These are phyloP conservation scores for Mangifera indica DNA, from an alignment of 345 rosid species.

Conservation along the genomic window DNA sequence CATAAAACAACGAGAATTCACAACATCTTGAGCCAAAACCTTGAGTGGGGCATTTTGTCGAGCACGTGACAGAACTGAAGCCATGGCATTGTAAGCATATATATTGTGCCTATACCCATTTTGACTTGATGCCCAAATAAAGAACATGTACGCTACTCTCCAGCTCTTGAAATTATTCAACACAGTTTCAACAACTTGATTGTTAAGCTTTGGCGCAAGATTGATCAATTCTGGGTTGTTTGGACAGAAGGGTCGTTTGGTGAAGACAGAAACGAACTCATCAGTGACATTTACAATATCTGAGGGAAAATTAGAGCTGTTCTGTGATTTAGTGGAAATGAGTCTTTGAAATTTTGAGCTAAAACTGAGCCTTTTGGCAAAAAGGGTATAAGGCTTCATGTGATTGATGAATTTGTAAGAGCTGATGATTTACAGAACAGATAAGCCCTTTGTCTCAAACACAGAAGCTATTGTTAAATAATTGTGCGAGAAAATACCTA, in stretches of 20 bases:
- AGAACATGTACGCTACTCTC: conserved; percentile 56
- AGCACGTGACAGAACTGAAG: conserved; percentile 82
- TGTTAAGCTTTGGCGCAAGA: conserved; percentile 55
- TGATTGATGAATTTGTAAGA: conserved; percentile 24
- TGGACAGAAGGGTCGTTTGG: conserved; percentile 44
- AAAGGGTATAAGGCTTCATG: background rate
- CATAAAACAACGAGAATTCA: conserved; percentile 56
- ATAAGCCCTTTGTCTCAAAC: background rate
- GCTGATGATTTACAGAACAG: no score
- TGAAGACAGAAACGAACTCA: conserved; percentile 52
- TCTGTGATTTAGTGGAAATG: conserved; percentile 26
- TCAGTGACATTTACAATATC: conserved; percentile 34
- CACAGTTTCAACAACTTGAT: conserved; percentile 64
- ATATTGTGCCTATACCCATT: conserved; percentile 58
- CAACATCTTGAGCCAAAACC: conserved; percentile 41
- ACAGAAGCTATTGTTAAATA: no score
- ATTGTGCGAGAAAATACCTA: no score
- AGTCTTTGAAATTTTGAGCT: conserved; percentile 15
- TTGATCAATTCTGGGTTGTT: conserved; percentile 43
- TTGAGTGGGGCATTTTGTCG: conserved; percentile 79
- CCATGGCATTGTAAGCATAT: conserved; percentile 84
- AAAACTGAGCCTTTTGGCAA: background rate
- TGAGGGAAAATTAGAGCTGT: conserved; percentile 25
- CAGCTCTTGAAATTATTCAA: conserved; percentile 52
- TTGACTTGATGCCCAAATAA: conserved; percentile 66